Base-by-base conservation (phyloP, 495 filamentous ascomycete species). In the Aspergillus sclerotiicarbonarius region DNA sequence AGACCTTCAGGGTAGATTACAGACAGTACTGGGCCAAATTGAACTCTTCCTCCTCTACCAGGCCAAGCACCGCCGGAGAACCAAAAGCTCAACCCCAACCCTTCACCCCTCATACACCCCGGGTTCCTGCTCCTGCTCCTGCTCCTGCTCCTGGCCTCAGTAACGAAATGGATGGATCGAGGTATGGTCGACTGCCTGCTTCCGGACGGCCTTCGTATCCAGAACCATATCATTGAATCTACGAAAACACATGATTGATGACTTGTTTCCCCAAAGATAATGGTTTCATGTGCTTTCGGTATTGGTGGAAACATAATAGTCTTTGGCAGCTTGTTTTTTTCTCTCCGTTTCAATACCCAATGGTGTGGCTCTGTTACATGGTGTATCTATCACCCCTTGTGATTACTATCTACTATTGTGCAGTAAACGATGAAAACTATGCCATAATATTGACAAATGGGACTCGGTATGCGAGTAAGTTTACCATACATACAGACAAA, bases 1-100 rank as follows among this genome's bases (percentile, higher is more conserved):
- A 53, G 4, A 31, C 29, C 25, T 62, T 59, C 9, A 51, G 52
- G 4, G 54, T 72, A 33, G 60, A 66, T n/a, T 58, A 61, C 21
- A 53, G 58, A 6, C 0, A 8, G 0, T 57, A 65, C 57, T 67
- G 58, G 57, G 15, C 44, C 6, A 62, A 46, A 12, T 8, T 61
- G 19, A 39, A 49, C 6, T 16, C 18, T 3, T 12, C n/a, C 12
- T 41, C 53, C 13, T 15, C 13, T 32, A 15, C 1, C n/a, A 51
- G 43, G 21, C 29, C 53, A 31, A 44, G 10, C 37, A 19, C 19
- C 18, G 16, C 32, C 43, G 44, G 16, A 7, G 33, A 48, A 37
- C 20, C 13, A 15, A 51, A 31, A 12, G 47, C n/a, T 10, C 47
- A 33, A 16, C 25, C 47, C 4, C n/a, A 35, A 6, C n/a, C 59